phyloP scores from a whole-genome alignment of 345 rosid species.

The Excoecaria agallocha region DNA sequence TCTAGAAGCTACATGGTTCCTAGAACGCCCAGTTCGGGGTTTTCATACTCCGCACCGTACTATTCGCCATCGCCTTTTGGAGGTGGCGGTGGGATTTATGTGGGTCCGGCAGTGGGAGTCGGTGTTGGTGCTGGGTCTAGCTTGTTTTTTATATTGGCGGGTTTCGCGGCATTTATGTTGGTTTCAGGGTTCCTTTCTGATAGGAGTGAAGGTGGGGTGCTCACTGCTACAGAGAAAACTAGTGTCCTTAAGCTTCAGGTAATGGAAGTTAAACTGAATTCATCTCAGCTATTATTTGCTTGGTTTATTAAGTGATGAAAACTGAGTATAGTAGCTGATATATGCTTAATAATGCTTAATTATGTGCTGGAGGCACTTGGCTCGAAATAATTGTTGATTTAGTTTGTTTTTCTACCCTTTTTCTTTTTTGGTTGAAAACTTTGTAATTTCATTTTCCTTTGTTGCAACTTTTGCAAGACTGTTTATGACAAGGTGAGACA shows the following conservation, averaged over 20 bases:
- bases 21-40: conserved; percentile 35
- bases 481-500: neutral
- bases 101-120: conserved; percentile 77
- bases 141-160: conserved; percentile 58
- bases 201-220: conserved; percentile 50
- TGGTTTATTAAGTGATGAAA: neutral
- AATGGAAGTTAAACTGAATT: neutral
- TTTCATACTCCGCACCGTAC: conserved; percentile 62
- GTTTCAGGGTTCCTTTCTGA: conserved; percentile 87
- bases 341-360: neutral
- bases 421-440: neutral
- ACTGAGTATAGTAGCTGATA: neutral
- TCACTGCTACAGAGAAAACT: conserved; percentile 70
- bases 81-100: conserved; percentile 51
- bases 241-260: conserved; percentile 92
- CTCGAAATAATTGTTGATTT: neutral
- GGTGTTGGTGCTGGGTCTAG: conserved; percentile 84
- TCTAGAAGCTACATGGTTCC: conserved; percentile 57
- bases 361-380: neutral
- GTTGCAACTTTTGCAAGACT: neutral
- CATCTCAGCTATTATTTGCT: neutral
- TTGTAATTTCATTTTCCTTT: neutral
- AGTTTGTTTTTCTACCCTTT: neutral
- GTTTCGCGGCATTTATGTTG: conserved; percentile 77
- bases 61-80: conserved; percentile 70